Percentiles rank a stretch among this genome's conserved stretches.
Conservation (phyloP, 2,329 filamentous ascomycete genomes). For the Phyllosticta citribraziliensis region DNA sequence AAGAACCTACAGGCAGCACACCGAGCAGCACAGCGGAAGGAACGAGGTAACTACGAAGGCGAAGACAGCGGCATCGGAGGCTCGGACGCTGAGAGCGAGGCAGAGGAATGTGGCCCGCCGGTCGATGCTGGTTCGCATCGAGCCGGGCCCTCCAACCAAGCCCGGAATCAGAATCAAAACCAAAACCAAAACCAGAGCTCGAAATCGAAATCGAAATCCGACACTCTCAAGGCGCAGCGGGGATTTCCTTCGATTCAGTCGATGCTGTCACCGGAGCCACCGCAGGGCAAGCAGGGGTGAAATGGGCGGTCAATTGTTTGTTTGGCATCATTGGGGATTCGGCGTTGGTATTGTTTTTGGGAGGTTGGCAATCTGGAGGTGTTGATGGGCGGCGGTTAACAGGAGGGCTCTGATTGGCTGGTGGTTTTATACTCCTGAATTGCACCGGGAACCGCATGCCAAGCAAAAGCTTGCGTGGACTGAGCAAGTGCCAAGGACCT, state of each 20-base stretch:
- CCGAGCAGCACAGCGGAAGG: constrained; percentile 56
- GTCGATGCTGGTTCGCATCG: constrained; percentile 3
- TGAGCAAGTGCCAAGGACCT: background rate
- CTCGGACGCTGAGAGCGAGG: constrained; percentile 38
- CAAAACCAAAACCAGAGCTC: background rate
- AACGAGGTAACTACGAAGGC: constrained; percentile 44
- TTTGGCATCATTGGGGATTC: background rate
- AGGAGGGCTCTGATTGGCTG: background rate
- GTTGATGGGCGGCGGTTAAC: background rate
- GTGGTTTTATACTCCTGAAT: background rate
- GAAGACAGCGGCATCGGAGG: constrained; percentile 62
- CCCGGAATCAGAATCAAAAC: background rate
- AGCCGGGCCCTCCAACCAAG: constrained; percentile 30
- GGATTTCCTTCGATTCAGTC: constrained; percentile 30
- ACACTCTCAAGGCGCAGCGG: constrained; percentile 14
- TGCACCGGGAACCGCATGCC: background rate
- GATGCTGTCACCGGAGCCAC: constrained; percentile 22
- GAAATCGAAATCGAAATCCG: background rate
- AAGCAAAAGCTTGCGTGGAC: background rate
- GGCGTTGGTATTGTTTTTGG: background rate
- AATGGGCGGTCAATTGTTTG: background rate
- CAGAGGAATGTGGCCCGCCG: constrained; percentile 18
- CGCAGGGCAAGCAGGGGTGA: constrained; percentile 1
- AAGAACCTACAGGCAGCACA: constrained; percentile 68
- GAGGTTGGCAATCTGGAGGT: background rate